These are phyloP conservation scores for Irpex sp. DNA, from an alignment of 1,284 basidiomycete species.

Conservation along the genomic window DNA sequence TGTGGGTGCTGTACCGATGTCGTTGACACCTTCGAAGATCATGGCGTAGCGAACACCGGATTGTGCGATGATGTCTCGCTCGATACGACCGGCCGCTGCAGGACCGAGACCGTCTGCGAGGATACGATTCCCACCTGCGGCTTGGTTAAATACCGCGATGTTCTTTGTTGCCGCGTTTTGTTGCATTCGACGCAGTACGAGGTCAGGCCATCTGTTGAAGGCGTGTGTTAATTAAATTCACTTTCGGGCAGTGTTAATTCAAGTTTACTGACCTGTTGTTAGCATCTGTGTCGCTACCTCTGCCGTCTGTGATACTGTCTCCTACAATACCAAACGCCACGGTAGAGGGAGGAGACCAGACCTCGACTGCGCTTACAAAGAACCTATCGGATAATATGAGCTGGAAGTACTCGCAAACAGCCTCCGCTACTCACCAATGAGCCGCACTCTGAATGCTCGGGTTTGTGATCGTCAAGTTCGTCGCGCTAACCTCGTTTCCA, in stretches of 20 bases:
- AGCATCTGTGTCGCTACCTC: slow-evolving; percentile 44
- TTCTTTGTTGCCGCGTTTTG: slow-evolving; percentile 20
- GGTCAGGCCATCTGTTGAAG: slow-evolving; percentile 43
- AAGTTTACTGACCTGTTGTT: slow-evolving; percentile 32
- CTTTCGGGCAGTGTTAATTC: not conserved
- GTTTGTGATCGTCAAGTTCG: slow-evolving; percentile 29
- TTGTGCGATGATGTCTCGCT: slow-evolving; percentile 46
- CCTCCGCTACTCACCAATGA: slow-evolving; percentile 33
- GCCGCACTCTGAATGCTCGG: slow-evolving; percentile 26
- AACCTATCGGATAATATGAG: slow-evolving; percentile 25
- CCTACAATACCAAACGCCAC: slow-evolving; percentile 42
- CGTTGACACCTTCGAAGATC: slow-evolving; percentile 53
- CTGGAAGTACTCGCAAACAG: not conserved
- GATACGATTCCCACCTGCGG: slow-evolving; percentile 48
- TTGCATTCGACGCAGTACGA: slow-evolving; percentile 39
- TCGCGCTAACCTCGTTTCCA: slow-evolving; percentile 36
- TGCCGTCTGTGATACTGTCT: slow-evolving; percentile 48
- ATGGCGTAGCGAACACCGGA: slow-evolving; percentile 41
- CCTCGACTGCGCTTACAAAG: slow-evolving; percentile 42
- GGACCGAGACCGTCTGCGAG: slow-evolving; percentile 47
- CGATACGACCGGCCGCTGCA: slow-evolving; percentile 42
- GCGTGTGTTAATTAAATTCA: not conserved
- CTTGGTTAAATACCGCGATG: slow-evolving; percentile 46
- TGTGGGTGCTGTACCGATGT: slow-evolving; percentile 40
- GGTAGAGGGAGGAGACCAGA: slow-evolving; percentile 28